Evolutionary conservation across 192 early-diverging fungal genomes (phyloP).

Genomic region (Gryganskiella cystojenkinii): DNA sequence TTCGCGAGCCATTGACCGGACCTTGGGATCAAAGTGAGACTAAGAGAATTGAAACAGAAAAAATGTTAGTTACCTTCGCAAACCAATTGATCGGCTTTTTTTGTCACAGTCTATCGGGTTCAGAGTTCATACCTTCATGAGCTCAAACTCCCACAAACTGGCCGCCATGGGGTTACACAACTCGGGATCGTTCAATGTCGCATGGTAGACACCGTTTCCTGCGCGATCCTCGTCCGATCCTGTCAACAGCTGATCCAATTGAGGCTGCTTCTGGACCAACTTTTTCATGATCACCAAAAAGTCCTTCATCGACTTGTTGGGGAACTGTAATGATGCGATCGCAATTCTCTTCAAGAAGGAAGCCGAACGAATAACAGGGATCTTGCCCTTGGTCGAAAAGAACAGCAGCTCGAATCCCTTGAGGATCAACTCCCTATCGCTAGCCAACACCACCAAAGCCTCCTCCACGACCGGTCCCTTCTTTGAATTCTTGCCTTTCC

Average conservation of each 20-base stretch:
- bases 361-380: constrained; percentile 85
- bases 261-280: constrained; percentile 65
- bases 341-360: constrained; percentile 90
- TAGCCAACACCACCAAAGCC: constrained; percentile 56
- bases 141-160: constrained; percentile 86
- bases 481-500: constrained; percentile 45
- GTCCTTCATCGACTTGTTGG: constrained; percentile 74
- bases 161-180: constrained; percentile 96
- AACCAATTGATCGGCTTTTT: background rate
- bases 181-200: constrained; percentile 89
- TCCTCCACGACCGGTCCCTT: constrained; percentile 48
- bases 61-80: background rate
- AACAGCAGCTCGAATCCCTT: constrained; percentile 90
- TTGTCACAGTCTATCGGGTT: constrained; percentile 35
- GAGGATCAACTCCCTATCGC: constrained; percentile 84
- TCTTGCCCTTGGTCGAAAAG: constrained; percentile 71
- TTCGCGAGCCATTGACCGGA: constrained; percentile 56
- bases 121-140: constrained; percentile 70
- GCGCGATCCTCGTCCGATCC: constrained; percentile 62
- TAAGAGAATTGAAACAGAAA: constrained; percentile 16
- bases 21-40: constrained; percentile 69
- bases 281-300: constrained; percentile 74
- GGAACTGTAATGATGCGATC: constrained; percentile 77
- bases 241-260: constrained; percentile 61
- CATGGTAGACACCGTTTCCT: constrained; percentile 82